A percentile compares a stretch with the other conserved stretches of the same genome.
phyloP scores from a whole-genome alignment of 2,329 filamentous ascomycete species.

The Talaromyces sp. region DNA sequence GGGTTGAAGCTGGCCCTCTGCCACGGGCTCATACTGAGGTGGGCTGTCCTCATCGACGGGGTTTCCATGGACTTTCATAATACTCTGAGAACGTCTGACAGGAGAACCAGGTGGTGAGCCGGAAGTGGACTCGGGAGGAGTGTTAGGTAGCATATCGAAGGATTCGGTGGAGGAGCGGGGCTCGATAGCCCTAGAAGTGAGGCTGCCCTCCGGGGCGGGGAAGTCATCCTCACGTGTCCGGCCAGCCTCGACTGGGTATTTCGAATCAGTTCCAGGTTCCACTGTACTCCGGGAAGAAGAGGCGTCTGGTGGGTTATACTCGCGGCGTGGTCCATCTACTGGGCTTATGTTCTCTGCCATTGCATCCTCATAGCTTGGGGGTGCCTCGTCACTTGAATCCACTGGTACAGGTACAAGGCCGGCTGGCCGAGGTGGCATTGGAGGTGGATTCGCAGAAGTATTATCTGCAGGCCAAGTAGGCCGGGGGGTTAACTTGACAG shows the following conservation, averaged over 20 bases:
- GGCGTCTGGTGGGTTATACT: conserved; percentile 50
- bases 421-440: conserved; percentile 45
- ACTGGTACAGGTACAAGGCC: conserved; percentile 24
- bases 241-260: conserved; percentile 34
- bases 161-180: conserved; percentile 40
- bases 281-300: conserved; percentile 31
- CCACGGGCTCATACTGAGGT: conserved; percentile 34
- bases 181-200: conserved; percentile 21
- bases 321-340: conserved; percentile 67
- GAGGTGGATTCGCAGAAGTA: conserved; percentile 32
- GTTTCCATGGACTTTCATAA: conserved; percentile 33
- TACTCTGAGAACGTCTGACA: conserved; percentile 35
- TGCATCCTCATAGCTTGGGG: conserved; percentile 92
- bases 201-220: conserved; percentile 24
- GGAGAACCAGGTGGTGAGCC: conserved; percentile 36
- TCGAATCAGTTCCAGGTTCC: conserved; percentile 43
- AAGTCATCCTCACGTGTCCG: conserved; percentile 31
- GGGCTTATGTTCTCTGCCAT: conserved; percentile 78
- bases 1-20: conserved; percentile 20
- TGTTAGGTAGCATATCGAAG: conserved; percentile 44
- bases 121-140: conserved; percentile 38
- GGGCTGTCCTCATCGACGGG: conserved; percentile 33
- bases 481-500: conserved; percentile 20
- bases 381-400: conserved; percentile 67
- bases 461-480: conserved; percentile 28